Base-by-base conservation (phyloP, 345 rosid genomes). In the Arabidopsis thaliana region DNA sequence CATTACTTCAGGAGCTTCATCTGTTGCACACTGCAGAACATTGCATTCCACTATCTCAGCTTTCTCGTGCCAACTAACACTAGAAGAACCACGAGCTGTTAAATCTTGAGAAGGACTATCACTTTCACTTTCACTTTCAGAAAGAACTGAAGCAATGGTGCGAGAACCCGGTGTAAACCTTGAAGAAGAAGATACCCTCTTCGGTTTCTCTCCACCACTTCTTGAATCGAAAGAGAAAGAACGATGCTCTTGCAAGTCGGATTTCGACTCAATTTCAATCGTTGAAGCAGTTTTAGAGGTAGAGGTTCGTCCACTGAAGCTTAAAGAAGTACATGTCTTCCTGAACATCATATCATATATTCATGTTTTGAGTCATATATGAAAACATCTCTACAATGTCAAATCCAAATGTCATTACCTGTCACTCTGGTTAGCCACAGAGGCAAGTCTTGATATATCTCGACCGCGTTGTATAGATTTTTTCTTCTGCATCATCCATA, bases 11-110 rank as follows among this genome's bases (percentile, higher is more conserved):
- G 52, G 53, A 58, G 45, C 78, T 80, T 83, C 85, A 71, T 68
- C 68, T 70, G 33, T 68, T 41, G 14, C 63, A 60, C 30, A 16
- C n/a, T 84, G 46, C 59, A 65, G 77, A 41, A 36, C 83, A 65
- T 73, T 71, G 14, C 71, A 66, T 59, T 86, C 85, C 73, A 85
- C 73, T 67, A 85, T 82, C 82, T 94, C 97, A 67, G 77, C 81
- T 84, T 94, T 94, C 82, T 87, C 93, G 58, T 85, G 96, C 98
- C 93, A 88, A 12, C 74, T 81, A 69, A 85, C 82, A 76, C 67
- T 75, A 78, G 86, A 77, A 59, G 88, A 83, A 68, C 80, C 75
- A 51, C 62, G 85, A 65, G 61, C 74, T 59, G 75, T 56, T 67
- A 45, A 68, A 68, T 86, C 85, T 49, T 82, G 82, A 28, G 86